Evolutionary conservation across 768 basidiomycete genomes (phyloP), one percentile per base, ranked within the genome.

Genomic region (Pulveroboletus sp.): DNA sequence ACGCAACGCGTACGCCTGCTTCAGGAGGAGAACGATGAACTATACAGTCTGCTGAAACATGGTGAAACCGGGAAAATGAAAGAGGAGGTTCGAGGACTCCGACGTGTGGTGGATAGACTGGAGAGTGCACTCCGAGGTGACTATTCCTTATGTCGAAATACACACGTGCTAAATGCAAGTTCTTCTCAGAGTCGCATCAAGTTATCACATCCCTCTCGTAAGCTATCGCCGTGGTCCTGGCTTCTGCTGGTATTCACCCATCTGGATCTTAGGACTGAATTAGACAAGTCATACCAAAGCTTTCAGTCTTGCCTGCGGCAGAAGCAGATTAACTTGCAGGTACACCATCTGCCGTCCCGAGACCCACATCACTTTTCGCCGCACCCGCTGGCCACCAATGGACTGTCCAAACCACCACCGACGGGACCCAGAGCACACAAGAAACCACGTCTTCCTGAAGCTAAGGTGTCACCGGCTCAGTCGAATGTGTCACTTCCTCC

Each of bases 11-110:
- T 80, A 26, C 80, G 80, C 42, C 67, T 83, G 15, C 71, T 93
- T 9, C 90, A 93, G 63, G 85, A 90, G 49, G 90, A 93, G 67
- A 93, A 93, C 52, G 89, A 93, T 57, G 90, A 93, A 55, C 66
- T 93, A 15, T 93, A 92, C 63, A 79, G 82, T 43, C 69, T 92
- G 9, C 69, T 93, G 48, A 85, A 81, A 64, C 73, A 73, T 24
- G 80, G 85, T 36, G 89, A 93, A 68, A 86, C 86, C 0, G 89
- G 89, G 5, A 83, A 79, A 63, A 63, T 93, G 54, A 89, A 89
- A 64, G 90, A 91, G 61, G 87, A 93, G 64, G 86, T 86, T 10
- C 78, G 80, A 42, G 80, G 80, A 7, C 72, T 93, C 47, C 75
- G 82, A 31, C 74, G 80, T 56, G 79, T 83, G 30, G 85, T 89